Conservation (phyloP, 306 rosid genomes). For the Canavalia gladiata region DNA sequence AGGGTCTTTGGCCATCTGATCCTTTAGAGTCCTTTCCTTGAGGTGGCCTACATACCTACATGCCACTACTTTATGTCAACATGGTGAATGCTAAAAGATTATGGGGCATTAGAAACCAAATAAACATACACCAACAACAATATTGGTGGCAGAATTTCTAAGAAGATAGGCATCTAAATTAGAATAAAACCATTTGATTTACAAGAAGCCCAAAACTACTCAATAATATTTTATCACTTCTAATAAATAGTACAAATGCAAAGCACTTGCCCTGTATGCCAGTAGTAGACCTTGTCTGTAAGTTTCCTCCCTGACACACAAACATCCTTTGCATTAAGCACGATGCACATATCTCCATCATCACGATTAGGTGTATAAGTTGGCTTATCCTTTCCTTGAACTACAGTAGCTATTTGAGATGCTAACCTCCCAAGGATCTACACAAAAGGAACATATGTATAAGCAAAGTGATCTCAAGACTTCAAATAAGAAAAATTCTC, state of each 20-base stretch:
- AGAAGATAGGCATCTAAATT: constrained; percentile 31
- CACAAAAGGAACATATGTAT: constrained; percentile 12
- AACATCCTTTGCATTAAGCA: constrained; percentile 92
- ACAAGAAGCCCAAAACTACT: constrained; percentile 23
- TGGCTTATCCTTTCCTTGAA: constrained; percentile 95
- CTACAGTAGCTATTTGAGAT: constrained; percentile 92
- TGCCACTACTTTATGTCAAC: constrained; percentile 50
- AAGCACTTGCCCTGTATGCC: constrained; percentile 93
- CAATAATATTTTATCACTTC: constrained; percentile 19
- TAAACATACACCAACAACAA: constrained; percentile 18
- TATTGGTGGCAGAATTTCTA: constrained; percentile 1
- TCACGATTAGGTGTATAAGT: constrained; percentile 90
- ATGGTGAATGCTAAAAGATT: not conserved
- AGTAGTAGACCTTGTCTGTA: constrained; percentile 82
- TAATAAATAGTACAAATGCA: constrained; percentile 22
- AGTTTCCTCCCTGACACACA: constrained; percentile 90
- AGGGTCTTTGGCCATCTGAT: constrained; percentile 91
- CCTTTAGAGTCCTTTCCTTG: constrained; percentile 86
- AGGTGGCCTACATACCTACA: constrained; percentile 89
- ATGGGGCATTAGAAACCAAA: constrained; percentile 35
- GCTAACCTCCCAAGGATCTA: constrained; percentile 97
- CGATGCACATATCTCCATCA: constrained; percentile 96
- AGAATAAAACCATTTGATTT: constrained; percentile 37
- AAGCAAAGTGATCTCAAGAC: constrained; percentile 22
- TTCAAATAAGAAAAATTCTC: constrained; percentile 37